phyloP scores from a whole-genome alignment of 179 eudicot species.

The Sideroxylon spinosum region DNA sequence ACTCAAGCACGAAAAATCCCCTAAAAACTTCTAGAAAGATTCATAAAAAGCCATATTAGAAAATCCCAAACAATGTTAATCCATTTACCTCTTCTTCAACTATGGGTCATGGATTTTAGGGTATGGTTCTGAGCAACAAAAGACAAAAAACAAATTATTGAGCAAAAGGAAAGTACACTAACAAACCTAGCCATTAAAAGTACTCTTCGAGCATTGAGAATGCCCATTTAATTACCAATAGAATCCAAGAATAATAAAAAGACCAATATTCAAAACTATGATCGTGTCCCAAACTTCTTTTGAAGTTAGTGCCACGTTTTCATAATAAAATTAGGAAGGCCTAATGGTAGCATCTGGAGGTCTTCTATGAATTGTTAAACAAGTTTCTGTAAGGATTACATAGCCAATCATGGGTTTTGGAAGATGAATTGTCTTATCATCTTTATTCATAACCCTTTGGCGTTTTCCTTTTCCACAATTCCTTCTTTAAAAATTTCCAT shows the following conservation, averaged over 20 bases:
- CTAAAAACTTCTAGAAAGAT: neutral
- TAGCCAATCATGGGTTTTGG: slow-evolving; percentile 72
- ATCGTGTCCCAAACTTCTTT: too few relatives aligned
- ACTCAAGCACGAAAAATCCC: neutral
- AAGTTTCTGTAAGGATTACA: slow-evolving; percentile 41
- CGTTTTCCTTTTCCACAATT: slow-evolving; percentile 31
- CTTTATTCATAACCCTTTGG: slow-evolving; percentile 30
- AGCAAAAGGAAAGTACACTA: too few relatives aligned
- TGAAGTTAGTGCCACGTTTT: too few relatives aligned
- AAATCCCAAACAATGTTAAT: neutral
- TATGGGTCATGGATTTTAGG: slow-evolving; percentile 85
- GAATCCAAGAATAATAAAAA: neutral
- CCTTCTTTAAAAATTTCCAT: slow-evolving; percentile 26
- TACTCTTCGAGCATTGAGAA: neutral
- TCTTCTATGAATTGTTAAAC: too few relatives aligned
- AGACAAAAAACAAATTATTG: slow-evolving; percentile 5
- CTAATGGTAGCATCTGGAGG: too few relatives aligned
- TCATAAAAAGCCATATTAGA: neutral
- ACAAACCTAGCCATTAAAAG: slow-evolving; percentile 1
- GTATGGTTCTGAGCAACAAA: slow-evolving; percentile 59
- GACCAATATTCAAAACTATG: neutral
- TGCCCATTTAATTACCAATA: too few relatives aligned
- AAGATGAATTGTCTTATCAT: slow-evolving; percentile 27
- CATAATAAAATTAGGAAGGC: too few relatives aligned
- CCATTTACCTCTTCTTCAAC: slow-evolving; percentile 84